phyloP scores from a whole-genome alignment of 345 rosid species.

The Salix suchowensis region DNA sequence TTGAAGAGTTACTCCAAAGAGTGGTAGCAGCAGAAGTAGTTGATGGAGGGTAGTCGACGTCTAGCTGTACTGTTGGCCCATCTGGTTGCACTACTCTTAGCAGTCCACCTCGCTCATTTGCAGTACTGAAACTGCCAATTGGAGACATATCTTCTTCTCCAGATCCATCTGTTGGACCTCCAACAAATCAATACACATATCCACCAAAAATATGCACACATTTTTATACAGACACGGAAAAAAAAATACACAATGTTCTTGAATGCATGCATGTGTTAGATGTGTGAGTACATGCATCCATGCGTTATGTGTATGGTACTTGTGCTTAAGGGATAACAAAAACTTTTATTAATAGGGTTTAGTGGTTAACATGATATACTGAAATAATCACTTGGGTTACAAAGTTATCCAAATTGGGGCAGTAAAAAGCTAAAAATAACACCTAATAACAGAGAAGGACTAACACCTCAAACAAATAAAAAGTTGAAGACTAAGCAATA shows the following conservation, averaged over 20 bases:
- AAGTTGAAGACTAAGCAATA: conserved; percentile 20
- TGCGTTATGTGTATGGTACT: neutral
- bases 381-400: neutral
- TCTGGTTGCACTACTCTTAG: conserved; percentile 40
- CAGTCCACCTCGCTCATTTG: conserved; percentile 23
- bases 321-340: neutral
- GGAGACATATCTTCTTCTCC: conserved; percentile 66
- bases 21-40: conserved; percentile 23
- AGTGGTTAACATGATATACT: neutral
- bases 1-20: conserved; percentile 73
- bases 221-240: neutral
- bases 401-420: conserved; percentile 3
- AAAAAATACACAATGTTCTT: neutral
- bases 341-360: conserved; percentile 1
- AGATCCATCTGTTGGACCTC: conserved; percentile 64
- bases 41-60: conserved; percentile 39
- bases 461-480: neutral
- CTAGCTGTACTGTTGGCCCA: conserved; percentile 35
- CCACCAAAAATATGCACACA: neutral
- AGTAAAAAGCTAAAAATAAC: neutral
- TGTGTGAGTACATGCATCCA: neutral
- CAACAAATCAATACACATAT: conserved; percentile 2
- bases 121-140: conserved; percentile 25
- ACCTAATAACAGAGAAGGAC: neutral
- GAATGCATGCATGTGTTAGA: neutral